A percentile compares a stretch with the other conserved stretches of the same genome.
Conservation (phyloP, 805 yeast species). For the Candida qinlingensis region DNA sequence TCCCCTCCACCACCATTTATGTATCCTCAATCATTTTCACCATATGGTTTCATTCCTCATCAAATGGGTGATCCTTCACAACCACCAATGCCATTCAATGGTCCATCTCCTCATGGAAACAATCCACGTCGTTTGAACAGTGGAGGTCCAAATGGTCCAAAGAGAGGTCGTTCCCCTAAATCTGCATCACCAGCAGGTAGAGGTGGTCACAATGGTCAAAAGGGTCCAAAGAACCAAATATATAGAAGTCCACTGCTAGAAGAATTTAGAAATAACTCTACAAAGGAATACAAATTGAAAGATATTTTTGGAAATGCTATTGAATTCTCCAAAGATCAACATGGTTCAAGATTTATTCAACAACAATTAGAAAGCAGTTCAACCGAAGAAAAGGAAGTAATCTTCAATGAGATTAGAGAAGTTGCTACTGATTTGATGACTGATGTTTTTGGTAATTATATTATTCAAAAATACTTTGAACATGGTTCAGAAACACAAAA, state of each 20-base stretch:
- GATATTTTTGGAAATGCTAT: conserved; percentile 83
- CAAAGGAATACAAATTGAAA: conserved; percentile 56
- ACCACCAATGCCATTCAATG: conserved; percentile 7
- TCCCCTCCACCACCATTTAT: conserved; percentile 21
- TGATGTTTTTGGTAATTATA: conserved; percentile 97
- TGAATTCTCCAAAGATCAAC: conserved; percentile 93
- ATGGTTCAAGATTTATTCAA: conserved; percentile 95
- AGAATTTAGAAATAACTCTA: conserved; percentile 66
- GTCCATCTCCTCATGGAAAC: conserved; percentile 4
- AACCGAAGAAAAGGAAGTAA: conserved; percentile 67
- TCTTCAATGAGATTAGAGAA: conserved; percentile 79
- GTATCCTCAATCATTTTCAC: conserved; percentile 26
- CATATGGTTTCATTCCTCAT: conserved; percentile 24
- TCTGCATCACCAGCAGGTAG: conserved; percentile 20
- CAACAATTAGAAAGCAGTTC: conserved; percentile 67
- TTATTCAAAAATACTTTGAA: conserved; percentile 91
- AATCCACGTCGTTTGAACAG: conserved; percentile 1
- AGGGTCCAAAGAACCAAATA: conserved; percentile 39
- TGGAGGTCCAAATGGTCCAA: conserved; percentile 7
- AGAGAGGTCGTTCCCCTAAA: conserved; percentile 22
- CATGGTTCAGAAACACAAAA: conserved; percentile 68
- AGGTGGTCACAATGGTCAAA: conserved; percentile 17
- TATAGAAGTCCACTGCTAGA: conserved; percentile 78
- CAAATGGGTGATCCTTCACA: conserved; percentile 11
- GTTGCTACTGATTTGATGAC: conserved; percentile 77